Evolutionary conservation across 2,329 filamentous ascomycete genomes (phyloP), one percentile per base, ranked within the genome.

Genomic region (Simplicillium sp.): DNA sequence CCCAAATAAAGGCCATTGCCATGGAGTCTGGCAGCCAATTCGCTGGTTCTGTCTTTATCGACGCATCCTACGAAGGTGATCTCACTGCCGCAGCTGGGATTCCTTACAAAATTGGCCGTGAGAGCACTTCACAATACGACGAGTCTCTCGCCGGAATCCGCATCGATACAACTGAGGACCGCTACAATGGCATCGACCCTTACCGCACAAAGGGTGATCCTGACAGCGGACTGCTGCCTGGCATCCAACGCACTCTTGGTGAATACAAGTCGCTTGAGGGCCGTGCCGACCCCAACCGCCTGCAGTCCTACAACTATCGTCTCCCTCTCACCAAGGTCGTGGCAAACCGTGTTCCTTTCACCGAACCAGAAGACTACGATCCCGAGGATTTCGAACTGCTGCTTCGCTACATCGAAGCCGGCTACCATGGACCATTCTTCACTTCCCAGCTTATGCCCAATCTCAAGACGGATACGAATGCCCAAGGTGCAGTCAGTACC

Each of bases 401-500:
- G 8, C 32, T 46, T 12, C 44, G 44, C 2, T 46, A 46, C 9
- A 41, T 46, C 11, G 44, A 46, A 35, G 34, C 34, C 7, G 44
- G 44, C 14, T 29, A 38, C 32, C 29, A 35, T 5, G 42, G 34
- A 2, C 17, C 25, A 2, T 46, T 46, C 20, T 46, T 46, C 29
- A 46, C 41, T 4, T 28, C 28, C 13, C 33, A 37, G 14, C 42
- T 38, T 25, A 46, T 46, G 44, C 44, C 44, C 12, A 46, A 46
- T 18, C 11, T 32, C 1, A 46, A 46, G 28, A 46, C 44, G 15
- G 44, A 46, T 36, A 44, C 38, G 7, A 46, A 46, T 29, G 39
- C 49, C 17, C 44, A 52, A 14, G 48, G 43, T 1, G 34, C 44
- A 14, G 41, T 52, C 3, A 44, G 50, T 17, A 51, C 48, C 12